Base-by-base conservation (phyloP, 345 rosid species). In the Eucalyptus camaldulensis region DNA sequence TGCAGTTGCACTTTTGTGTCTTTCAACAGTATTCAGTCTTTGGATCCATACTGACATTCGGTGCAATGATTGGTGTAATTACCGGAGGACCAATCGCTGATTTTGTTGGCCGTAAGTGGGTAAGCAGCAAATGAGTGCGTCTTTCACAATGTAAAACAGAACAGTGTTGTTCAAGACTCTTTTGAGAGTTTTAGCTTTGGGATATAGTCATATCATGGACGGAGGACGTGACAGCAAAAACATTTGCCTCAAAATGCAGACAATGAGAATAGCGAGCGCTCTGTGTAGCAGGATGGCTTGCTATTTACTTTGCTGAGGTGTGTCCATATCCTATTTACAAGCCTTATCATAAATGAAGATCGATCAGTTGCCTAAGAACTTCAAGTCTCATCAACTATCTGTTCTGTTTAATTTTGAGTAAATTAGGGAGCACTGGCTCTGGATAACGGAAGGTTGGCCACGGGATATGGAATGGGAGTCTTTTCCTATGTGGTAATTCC, bases 1-100 rank as follows among this genome's bases (percentile, higher is more conserved):
- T 29, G 43, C 60, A 12, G 80, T 43, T 45, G 17, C 21, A 12
- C 27, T 83, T 27, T n/a, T 85, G 91, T 69, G 14, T 33, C 40
- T 76, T 85, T n/a, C 37, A 87, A 91, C 95, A 97, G 99, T 96
- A 91, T 91, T 96, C 99, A 47, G 88, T 95, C 51, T 96, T 97
- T 47, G 99, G 99, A 90, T 97, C 99, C 91, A 92, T 96, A 87
- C 62, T 97, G 91, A 96, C 99, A 25, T 92, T 96, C 85, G 98
- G 99, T 67, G 99, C 99, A 88, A 97, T 97, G 99, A 94, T 96
- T 67, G 99, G 99, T 8, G 99, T 99, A 51, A 95, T 96, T 91
- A 95, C 99, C 44, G 93, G 96, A 80, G 98, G 99, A 17, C 95
- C 93, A 9, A 96, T 97, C 49, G 97, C 98, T 85, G 98, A 97